Evolutionary conservation across 352 stramenopile species (phyloP).

Genomic region (Nothophytophthora sp.): DNA sequence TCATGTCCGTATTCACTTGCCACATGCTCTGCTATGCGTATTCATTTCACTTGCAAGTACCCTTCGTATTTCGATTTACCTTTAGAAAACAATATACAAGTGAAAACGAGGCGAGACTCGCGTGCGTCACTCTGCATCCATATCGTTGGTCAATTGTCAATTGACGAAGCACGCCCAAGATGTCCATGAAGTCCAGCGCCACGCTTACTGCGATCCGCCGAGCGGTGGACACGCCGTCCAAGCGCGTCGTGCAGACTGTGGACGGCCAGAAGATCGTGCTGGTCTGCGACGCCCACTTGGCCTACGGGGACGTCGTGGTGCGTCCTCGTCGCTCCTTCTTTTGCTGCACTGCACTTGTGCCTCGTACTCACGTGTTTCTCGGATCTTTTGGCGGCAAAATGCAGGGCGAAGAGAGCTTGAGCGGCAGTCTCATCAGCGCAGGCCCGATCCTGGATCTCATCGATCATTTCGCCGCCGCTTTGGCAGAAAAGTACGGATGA

Average conservation of each 20-base stretch:
- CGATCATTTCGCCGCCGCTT: constrained; percentile 50
- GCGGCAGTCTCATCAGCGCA: constrained; percentile 41
- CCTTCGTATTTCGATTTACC: too few relatives aligned
- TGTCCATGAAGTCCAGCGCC: constrained; percentile 3
- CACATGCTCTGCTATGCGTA: too few relatives aligned
- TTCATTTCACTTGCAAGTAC: too few relatives aligned
- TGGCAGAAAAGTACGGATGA: constrained; percentile 53
- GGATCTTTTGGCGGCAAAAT: not conserved
- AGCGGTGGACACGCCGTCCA: constrained; percentile 11
- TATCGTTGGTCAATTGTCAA: too few relatives aligned
- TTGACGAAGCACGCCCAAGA: too few relatives aligned
- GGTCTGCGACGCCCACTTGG: constrained; percentile 39
- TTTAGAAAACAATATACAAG: too few relatives aligned
- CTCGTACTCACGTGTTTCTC: not conserved
- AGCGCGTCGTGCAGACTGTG: constrained; percentile 19
- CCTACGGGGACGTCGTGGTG: constrained; percentile 53
- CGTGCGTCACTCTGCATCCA: too few relatives aligned
- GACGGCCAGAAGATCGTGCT: constrained; percentile 29
- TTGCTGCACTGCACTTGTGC: not conserved
- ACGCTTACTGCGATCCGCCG: constrained; percentile 3
- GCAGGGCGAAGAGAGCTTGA: constrained; percentile 48
- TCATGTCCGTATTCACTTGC: too few relatives aligned
- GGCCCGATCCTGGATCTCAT: constrained; percentile 48
- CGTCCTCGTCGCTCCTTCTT: not conserved
- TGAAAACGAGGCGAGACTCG: too few relatives aligned